Conservation (phyloP, 2,329 filamentous ascomycete species). For the Keithomyces neogunnii region DNA sequence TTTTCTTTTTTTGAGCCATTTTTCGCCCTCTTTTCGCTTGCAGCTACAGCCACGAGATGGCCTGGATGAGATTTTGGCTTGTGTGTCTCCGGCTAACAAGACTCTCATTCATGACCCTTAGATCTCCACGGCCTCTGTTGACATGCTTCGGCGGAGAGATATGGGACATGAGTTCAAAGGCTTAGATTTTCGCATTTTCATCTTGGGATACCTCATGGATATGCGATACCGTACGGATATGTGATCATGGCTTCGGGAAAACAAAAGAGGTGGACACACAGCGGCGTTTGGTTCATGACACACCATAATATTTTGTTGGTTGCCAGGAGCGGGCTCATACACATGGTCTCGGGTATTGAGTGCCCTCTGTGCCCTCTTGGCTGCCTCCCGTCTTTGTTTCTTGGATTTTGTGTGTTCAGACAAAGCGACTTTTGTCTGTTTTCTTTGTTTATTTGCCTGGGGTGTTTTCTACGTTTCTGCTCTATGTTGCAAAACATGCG, state of each 20-base stretch:
- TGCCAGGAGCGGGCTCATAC: not conserved
- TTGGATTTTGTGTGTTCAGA: not conserved
- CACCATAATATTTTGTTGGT: slow-evolving; percentile 1
- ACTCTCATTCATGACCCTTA: not conserved
- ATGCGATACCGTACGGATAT: not conserved
- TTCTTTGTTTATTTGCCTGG: not conserved
- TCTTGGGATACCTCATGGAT: not conserved
- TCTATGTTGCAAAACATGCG: not conserved
- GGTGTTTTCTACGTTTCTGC: too few relatives aligned
- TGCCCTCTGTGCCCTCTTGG: not conserved
- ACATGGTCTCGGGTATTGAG: not conserved
- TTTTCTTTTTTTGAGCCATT: not conserved
- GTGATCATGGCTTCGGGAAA: not conserved
- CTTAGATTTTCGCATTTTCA: not conserved
- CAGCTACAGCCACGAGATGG: not conserved
- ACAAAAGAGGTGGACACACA: not conserved
- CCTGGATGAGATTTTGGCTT: not conserved
- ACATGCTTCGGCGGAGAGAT: not conserved
- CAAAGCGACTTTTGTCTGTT: not conserved
- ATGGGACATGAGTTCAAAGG: not conserved
- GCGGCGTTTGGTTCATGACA: slow-evolving; percentile 1
- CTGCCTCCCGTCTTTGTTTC: not conserved
- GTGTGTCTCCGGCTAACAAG: not conserved
- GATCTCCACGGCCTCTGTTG: not conserved
- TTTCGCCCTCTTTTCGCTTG: not conserved